phyloP scores from a whole-genome alignment of 2,329 filamentous ascomycete species.

The Harringtonia aguacate region DNA sequence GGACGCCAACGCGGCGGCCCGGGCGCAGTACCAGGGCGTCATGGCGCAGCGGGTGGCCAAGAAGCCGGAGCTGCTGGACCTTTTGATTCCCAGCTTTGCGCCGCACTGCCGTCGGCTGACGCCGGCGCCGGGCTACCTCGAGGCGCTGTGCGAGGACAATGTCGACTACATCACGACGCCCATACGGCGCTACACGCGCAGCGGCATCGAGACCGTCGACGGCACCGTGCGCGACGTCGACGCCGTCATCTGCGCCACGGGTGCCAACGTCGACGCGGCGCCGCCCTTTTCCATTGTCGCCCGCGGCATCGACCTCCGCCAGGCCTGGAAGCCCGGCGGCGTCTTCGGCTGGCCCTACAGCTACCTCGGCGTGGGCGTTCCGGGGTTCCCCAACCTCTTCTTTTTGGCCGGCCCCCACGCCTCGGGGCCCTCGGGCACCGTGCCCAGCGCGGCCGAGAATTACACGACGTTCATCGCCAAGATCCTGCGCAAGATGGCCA shows the following conservation, averaged over 20 bases:
- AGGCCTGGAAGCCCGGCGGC: slow-evolving; percentile 36
- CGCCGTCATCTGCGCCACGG: slow-evolving; percentile 58
- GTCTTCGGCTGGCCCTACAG: slow-evolving; percentile 49
- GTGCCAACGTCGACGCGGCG: slow-evolving; percentile 48
- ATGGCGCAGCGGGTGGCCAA: too few species aligned
- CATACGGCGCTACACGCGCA: slow-evolving; percentile 47
- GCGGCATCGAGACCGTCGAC: slow-evolving; percentile 49
- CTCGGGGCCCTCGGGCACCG: slow-evolving; percentile 8
- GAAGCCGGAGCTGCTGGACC: too few species aligned
- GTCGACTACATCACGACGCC: slow-evolving; percentile 48
- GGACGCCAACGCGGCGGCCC: too few species aligned
- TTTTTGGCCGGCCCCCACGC: slow-evolving; percentile 16
- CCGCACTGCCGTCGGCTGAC: too few species aligned
- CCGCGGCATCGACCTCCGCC: slow-evolving; percentile 39
- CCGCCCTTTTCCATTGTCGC: slow-evolving; percentile 51
- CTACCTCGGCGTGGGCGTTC: slow-evolving; percentile 18
- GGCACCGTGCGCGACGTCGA: slow-evolving; percentile 47
- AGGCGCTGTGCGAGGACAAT: slow-evolving; percentile 50
- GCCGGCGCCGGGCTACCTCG: slow-evolving; percentile 56
- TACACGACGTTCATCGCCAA: slow-evolving; percentile 31
- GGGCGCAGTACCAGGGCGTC: too few species aligned
- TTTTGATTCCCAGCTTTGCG: too few species aligned
- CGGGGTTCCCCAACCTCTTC: slow-evolving; percentile 18
- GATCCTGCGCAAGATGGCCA: slow-evolving; percentile 37
- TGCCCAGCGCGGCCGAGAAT: slow-evolving; percentile 11